Base-by-base conservation (phyloP, 1,284 basidiomycete genomes). In the Pseudozyma pruni region DNA sequence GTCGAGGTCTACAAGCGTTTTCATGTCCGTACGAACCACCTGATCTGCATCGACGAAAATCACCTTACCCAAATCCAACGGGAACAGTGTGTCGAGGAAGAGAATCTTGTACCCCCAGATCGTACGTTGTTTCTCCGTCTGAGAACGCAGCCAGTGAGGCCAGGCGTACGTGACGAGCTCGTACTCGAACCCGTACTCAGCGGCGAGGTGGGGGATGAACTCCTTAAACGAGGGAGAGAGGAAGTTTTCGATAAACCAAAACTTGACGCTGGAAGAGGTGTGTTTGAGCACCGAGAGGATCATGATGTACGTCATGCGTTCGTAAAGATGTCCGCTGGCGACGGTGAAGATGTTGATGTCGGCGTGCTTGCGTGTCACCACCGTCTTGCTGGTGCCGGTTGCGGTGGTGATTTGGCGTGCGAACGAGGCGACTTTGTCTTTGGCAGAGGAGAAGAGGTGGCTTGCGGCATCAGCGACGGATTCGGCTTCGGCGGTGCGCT, bases 241-340 rank as follows among this genome's bases (percentile, higher is more conserved):
- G 87, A 98, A 98, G 84, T 98, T 98, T 81, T 97, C 92, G 73
- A 98, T 98, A 84, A 98, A 98, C 95, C 95, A 98, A 84, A 98
- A 98, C 83, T 98, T 98, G 83, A 98, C 94, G 22, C 88, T 90
- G 76, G 89, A 91, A 31, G 93, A 88, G 3, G 95, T 98, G 80
- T 98, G 94, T 53, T 90, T 89, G 74, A 98, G 86, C 22, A 98
- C 96, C 3, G 92, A 94, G 34, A 98, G 86, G 61, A 97, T 92
- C 95, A 98, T 98, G 84, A 98, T 96, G 23, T 92, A 94, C 0
- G 90, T 94, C 84, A 98, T 98, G 14, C 95, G 90, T 88, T 98
- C 95, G 78, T 98, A 98, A 5, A 98, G 86, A 48, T 97, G 85
- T 0, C 96, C 95, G 5, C 93, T 96, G 13, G 96, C 96, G 22